Base-by-base conservation (phyloP, 345 rosid species). In the Trapa incisa region DNA sequence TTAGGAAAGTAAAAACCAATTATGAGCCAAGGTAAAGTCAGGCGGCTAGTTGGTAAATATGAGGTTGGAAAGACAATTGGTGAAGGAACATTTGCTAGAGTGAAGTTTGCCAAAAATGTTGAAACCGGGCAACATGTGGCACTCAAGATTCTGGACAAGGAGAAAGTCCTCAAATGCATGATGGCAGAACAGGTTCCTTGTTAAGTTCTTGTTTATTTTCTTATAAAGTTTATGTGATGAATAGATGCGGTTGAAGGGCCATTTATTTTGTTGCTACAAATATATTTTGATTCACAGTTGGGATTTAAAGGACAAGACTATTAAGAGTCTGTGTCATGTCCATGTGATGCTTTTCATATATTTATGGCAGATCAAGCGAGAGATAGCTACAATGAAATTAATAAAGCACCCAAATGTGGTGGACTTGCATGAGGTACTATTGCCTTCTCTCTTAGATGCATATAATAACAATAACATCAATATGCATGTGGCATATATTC, bases 51-150 rank as follows among this genome's bases (percentile, higher is more conserved):
- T 16, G 99, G 99, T 16, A 88, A 82, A 73, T 94, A 89, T 75
- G 97, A 94, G 67, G 83, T 94, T 54, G 99, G 99, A 66, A 87
- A 97, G 80, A 94, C 97, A n/a, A 89, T 94, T 63, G 99, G 99
- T 0, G 99, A 94, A 70, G 97, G 99, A 62, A 80, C 97, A 64
- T 94, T 94, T 80, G 99, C 96, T 2, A 94, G 91, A 82, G 97
- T 94, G 64, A 94, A 89, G 86, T 94, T 94, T 69, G 97, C 97
- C 1, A 82, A 92, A 76, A 89, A 91, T 75, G 84, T 89, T 36
- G 86, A 87, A 78, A 94, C 92, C 0, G 87, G 87, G 32, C 89
- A 91, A 48, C 78, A 86, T 14, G 99, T 94, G 14, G 97, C 99
- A 64, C 80, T 94, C 70, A 91, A 94, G 87, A 94, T 91, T 67